phyloP scores from a whole-genome alignment of 139 green algal species.

The Astrephomene gubernaculifera region DNA sequence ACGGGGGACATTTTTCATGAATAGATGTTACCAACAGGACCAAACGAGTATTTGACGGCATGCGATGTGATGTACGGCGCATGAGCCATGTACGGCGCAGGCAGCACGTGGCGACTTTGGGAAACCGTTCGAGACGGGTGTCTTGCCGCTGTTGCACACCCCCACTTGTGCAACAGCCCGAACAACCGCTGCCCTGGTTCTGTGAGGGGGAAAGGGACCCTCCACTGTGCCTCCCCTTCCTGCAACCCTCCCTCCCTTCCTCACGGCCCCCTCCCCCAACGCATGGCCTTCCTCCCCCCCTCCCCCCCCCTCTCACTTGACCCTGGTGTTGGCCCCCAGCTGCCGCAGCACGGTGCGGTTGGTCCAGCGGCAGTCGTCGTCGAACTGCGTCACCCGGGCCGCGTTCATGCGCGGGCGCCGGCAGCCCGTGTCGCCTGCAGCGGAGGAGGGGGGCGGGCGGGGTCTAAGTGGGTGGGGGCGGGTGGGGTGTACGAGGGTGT shows the following conservation, averaged over 20 bases:
- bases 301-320: background rate
- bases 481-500: background rate
- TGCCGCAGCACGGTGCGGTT: background rate
- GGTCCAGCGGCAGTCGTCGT: conserved; percentile 29
- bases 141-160: too few species aligned
- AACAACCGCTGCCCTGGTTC: too few species aligned
- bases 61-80: background rate
- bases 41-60: too few species aligned
- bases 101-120: background rate
- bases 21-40: too few species aligned
- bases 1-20: background rate
- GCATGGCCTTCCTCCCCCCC: background rate
- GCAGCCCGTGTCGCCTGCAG: background rate
- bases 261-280: background rate
- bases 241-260: background rate
- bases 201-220: too few species aligned
- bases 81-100: background rate
- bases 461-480: background rate
- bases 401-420: background rate
- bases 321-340: background rate
- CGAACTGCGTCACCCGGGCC: background rate
- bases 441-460: background rate
- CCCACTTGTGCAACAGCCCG: too few species aligned
- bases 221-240: background rate
- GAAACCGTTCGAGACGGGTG: background rate